Base-by-base conservation (phyloP, 495 filamentous ascomycete genomes). In the Xylaria intraflava region DNA sequence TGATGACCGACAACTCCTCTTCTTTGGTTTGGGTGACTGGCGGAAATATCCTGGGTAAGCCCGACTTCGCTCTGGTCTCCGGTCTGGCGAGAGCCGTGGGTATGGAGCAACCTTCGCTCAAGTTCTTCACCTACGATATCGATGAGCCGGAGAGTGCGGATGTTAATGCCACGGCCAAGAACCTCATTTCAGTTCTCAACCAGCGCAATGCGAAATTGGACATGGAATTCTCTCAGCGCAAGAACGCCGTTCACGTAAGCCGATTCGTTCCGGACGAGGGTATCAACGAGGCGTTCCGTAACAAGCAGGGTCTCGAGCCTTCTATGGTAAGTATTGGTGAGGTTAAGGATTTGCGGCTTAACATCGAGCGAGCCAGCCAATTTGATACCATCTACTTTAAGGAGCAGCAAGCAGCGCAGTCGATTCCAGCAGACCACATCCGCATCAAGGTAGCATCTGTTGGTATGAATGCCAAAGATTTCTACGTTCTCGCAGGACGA, bases 1-100 rank as follows among this genome's bases (percentile, higher is more conserved):
- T 70, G 7, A 52, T 72, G 5, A 61, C 76, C 0, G 62, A 63
- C 5, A 30, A 10, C 0, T 35, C 47, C 11, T 7, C 35, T 0
- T 30, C 35, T 1, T 14, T 57, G 58, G 40, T 56, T 6, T 56
- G 54, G 54, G 40, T 46, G 27, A 56, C 54, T 26, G 23, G 29
- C 23, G 54, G 53, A 7, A 48, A 29, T 2, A 39, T 19, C 7
- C 30, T 46, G 0, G 26, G 9, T 1, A 26, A n/a, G 1, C 54
- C 54, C 1, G 47, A 51, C 39, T 45, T 23, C n/a, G 29, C 39
- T 26, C 46, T 56, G n/a, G 40, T 33, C 12, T 10, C 17, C 29
- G 54, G 54, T 9, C 17, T 56, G 11, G 2, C 49, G 17, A 29
- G 54, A 19, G 43, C 54, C 5, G 30, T 56, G 0, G 39, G 40